Percentiles rank a stretch among this genome's conserved stretches.
Conservation (phyloP, 2,329 filamentous ascomycete species). For the Xylariaceae sp. region DNA sequence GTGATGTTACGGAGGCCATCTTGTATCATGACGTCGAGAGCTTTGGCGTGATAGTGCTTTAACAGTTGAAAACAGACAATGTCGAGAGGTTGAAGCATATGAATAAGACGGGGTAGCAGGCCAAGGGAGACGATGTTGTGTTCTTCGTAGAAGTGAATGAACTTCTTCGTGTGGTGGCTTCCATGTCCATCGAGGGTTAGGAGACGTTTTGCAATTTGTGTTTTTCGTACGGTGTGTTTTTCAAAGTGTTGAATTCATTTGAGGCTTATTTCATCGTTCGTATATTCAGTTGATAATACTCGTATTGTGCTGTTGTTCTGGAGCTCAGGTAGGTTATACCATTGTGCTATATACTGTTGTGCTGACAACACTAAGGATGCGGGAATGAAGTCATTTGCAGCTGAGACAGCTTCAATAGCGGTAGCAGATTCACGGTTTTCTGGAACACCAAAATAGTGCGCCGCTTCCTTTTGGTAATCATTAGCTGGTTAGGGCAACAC, state of each 20-base stretch:
- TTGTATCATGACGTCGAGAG: not conserved
- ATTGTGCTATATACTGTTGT: not conserved
- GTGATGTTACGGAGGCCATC: not conserved
- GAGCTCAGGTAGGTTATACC: not conserved
- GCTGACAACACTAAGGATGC: not conserved
- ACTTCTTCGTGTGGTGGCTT: not conserved
- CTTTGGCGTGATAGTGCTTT: not conserved
- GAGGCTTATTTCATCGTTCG: not conserved
- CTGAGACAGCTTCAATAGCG: not conserved
- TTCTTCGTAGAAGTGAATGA: not conserved
- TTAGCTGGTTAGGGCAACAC: too few relatives aligned
- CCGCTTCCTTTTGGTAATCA: too few relatives aligned
- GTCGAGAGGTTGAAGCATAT: not conserved
- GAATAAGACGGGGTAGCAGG: not conserved
- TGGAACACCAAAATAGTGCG: too few relatives aligned
- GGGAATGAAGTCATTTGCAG: not conserved
- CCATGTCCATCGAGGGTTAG: not conserved
- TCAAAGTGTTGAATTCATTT: not conserved
- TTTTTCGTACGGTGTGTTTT: not conserved
- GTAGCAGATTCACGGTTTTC: not conserved
- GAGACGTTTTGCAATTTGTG: not conserved
- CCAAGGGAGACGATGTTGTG: not conserved
- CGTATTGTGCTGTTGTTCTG: not conserved
- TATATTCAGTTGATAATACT: not conserved
- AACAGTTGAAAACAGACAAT: not conserved